Conservation (phyloP, 1,284 basidiomycete species). For the Trametes versicolor region DNA sequence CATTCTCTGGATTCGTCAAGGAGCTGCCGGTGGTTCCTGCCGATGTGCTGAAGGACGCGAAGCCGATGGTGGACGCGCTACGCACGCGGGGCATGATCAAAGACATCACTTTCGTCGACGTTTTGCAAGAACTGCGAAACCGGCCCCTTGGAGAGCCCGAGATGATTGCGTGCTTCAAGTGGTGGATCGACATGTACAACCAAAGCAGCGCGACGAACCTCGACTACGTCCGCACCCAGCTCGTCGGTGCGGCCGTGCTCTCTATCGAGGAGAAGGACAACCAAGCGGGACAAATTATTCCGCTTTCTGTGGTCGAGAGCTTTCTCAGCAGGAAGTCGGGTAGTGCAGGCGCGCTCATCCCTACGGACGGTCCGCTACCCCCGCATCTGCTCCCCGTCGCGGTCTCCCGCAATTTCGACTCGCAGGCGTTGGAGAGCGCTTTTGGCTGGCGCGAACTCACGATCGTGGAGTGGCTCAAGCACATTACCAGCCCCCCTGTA, state of each 20-base stretch:
- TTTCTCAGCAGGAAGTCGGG: conserved; percentile 74
- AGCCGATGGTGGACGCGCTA: conserved; percentile 72
- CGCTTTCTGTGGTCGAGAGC: conserved; percentile 74
- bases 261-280: conserved; percentile 51
- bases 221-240: conserved; percentile 61
- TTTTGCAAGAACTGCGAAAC: conserved; percentile 81
- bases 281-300: conserved; percentile 64
- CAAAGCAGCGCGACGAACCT: conserved; percentile 56
- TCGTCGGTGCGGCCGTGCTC: conserved; percentile 79
- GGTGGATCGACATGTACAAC: conserved; percentile 84
- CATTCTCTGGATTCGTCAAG: conserved; percentile 84
- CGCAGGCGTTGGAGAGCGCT: conserved; percentile 62
- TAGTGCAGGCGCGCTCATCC: conserved; percentile 69
- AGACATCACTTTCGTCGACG: conserved; percentile 88
- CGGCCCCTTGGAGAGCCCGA: conserved; percentile 82
- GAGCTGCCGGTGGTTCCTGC: conserved; percentile 82
- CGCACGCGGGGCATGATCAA: conserved; percentile 78
- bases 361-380: conserved; percentile 87
- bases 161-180: conserved; percentile 85
- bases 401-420: conserved; percentile 72
- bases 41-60: conserved; percentile 70
- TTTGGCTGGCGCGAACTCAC: conserved; percentile 89
- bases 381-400: conserved; percentile 77
- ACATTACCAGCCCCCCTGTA: conserved; percentile 65
- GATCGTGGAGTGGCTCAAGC: conserved; percentile 80